Evolutionary conservation across 495 filamentous ascomycete species (phyloP), one percentile per base, ranked within the genome.

Genomic region (Xeromyces bisporus): DNA sequence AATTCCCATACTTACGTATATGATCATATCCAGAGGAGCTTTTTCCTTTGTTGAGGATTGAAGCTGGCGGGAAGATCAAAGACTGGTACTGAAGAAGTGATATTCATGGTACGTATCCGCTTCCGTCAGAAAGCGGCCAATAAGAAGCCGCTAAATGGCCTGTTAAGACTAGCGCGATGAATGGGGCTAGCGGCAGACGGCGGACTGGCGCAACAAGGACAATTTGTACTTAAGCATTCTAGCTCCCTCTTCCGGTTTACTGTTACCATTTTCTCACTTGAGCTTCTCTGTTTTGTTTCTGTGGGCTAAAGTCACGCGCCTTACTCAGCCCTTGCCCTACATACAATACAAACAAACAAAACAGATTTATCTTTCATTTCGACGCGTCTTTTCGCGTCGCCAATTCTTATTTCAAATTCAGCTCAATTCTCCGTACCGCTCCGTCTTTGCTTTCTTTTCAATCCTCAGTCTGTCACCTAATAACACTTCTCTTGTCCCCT

Each of bases 191-290:
- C 47, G 46, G 44, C 46, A 49, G 37, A 37, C 39, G 37, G 34
- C 43, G 48, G 48, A 40, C 41, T 43, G 48, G 54, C 42, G 48
- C 52, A 48, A 56, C 44, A 43, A 46, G 51, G 42, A 41, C 50
- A 46, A 21, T 51, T 54, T 49, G 57, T 64, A 64, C 58, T 64
- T 64, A 64, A 64, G 59, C 48, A 58, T 58, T 60, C 55, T 56
- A 49, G 48, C 53, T 50, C 53, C 57, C 57, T 51, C 56, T 54
- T 54, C 50, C 20, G 20, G 9, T 21, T n/a, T n/a, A n/a, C n/a
- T n/a, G n/a, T n/a, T n/a, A n/a, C n/a, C 51, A 47, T 47, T 57
- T 55, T 56, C 48, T 55, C 51, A 49, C 44, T 45, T n/a, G n/a
- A n/a, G n/a, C n/a, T n/a, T n/a, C 47, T 52, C 5, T 9, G 5